These are phyloP conservation scores for Wallacemonas collosoma DNA, from an alignment of 208 protist genomes.

Conservation along the genomic window DNA sequence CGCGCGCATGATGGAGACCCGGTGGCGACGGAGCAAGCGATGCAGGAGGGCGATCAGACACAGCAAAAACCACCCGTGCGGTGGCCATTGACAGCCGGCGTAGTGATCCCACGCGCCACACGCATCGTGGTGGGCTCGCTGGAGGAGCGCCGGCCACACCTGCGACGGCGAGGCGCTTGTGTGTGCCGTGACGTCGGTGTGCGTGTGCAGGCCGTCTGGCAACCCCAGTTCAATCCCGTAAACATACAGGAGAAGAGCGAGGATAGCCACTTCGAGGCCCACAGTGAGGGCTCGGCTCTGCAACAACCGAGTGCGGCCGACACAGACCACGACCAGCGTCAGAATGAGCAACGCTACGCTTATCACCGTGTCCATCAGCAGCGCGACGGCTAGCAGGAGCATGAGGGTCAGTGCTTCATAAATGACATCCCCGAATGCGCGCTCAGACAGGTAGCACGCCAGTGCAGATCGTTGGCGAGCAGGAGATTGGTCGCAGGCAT, in stretches of 20 bases:
- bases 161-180: not conserved
- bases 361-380: constrained; percentile 20
- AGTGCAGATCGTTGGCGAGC: not conserved
- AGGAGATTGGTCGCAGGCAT: not conserved
- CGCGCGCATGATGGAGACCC: not conserved
- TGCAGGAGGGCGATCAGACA: constrained; percentile 18
- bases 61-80: constrained; percentile 20
- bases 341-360: constrained; percentile 20
- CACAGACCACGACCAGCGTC: constrained; percentile 12
- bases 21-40: constrained; percentile 18
- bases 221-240: constrained; percentile 31
- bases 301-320: constrained; percentile 23
- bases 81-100: constrained; percentile 22
- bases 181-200: not conserved
- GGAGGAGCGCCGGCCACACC: not conserved
- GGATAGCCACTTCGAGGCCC: not conserved
- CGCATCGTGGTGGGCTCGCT: constrained; percentile 14
- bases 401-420: constrained; percentile 25
- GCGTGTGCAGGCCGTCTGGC: not conserved
- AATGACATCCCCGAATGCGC: constrained; percentile 18
- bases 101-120: constrained; percentile 25
- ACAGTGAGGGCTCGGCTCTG: not conserved
- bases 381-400: constrained; percentile 15
- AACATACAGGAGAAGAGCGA: not conserved
- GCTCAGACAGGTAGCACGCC: not conserved